phyloP scores from a whole-genome alignment of 345 rosid species.

The Hirschfeldia incana region DNA sequence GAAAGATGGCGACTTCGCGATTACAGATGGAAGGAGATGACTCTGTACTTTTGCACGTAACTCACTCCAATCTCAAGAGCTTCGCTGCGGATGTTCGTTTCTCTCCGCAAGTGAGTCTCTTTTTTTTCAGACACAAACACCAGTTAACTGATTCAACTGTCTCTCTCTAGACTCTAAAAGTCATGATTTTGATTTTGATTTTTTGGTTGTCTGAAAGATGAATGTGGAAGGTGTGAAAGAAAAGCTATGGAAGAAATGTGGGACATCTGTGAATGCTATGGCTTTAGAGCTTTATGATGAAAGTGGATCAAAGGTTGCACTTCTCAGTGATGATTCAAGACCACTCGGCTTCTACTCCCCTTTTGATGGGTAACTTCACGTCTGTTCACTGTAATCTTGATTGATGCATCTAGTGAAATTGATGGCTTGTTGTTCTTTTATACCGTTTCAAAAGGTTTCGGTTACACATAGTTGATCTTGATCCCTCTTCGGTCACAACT shows the following conservation, averaged over 20 bases:
- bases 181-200: background rate
- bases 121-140: background rate
- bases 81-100: conserved; percentile 68
- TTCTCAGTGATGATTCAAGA: conserved; percentile 54
- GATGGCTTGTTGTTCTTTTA: background rate
- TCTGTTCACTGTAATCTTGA: conserved; percentile 3
- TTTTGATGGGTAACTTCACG: conserved; percentile 56
- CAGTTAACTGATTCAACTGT: background rate
- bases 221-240: conserved; percentile 86
- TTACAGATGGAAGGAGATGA: conserved; percentile 60
- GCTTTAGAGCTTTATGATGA: conserved; percentile 79
- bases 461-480: conserved; percentile 76
- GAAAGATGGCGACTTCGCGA: conserved; percentile 41
- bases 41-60: conserved; percentile 63
- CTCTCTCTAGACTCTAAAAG: background rate
- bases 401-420: background rate
- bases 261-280: conserved; percentile 77
- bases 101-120: conserved; percentile 63
- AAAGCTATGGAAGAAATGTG: conserved; percentile 90
- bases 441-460: conserved; percentile 55
- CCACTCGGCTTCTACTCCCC: conserved; percentile 84
- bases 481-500: conserved; percentile 85
- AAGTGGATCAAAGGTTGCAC: conserved; percentile 55
- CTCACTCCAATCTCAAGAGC: conserved; percentile 80
- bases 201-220: conserved; percentile 31